Evolutionary conservation across 257 asterid species (phyloP).

Genomic region (Gardenia jasminoides): DNA sequence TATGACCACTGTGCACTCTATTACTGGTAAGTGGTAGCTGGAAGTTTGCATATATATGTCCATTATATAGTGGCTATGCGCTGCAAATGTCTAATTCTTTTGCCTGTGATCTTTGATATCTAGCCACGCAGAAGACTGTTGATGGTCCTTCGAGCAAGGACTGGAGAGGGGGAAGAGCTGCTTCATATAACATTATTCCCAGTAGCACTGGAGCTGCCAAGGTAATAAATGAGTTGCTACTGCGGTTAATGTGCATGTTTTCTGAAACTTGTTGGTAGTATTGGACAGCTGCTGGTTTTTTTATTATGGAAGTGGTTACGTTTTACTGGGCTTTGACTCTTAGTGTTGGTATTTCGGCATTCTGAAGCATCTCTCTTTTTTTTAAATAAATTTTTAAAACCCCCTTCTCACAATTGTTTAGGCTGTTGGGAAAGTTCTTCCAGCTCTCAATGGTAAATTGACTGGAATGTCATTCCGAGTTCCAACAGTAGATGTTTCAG

Average conservation of each 20-base stretch:
- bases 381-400: too few species aligned
- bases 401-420: conserved; percentile 26
- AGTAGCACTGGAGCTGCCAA: conserved; percentile 91
- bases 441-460: conserved; percentile 69
- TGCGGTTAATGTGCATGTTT: neutral
- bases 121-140: conserved; percentile 74
- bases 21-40: conserved; percentile 41
- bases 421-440: conserved; percentile 89
- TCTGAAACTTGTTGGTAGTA: neutral
- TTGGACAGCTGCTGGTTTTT: neutral
- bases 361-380: neutral
- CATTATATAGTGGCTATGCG: neutral
- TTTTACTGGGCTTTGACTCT: neutral
- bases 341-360: neutral
- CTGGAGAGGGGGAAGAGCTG: conserved; percentile 95
- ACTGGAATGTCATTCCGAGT: conserved; percentile 87
- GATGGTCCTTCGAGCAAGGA: conserved; percentile 88
- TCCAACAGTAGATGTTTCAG: conserved; percentile 80
- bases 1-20: conserved; percentile 77
- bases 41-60: neutral
- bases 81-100: neutral
- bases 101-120: neutral
- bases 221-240: conserved; percentile 25
- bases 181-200: conserved; percentile 81
- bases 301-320: neutral